Evolutionary conservation across 2,329 filamentous ascomycete genomes (phyloP).

Genomic region (Zarea fungicola): DNA sequence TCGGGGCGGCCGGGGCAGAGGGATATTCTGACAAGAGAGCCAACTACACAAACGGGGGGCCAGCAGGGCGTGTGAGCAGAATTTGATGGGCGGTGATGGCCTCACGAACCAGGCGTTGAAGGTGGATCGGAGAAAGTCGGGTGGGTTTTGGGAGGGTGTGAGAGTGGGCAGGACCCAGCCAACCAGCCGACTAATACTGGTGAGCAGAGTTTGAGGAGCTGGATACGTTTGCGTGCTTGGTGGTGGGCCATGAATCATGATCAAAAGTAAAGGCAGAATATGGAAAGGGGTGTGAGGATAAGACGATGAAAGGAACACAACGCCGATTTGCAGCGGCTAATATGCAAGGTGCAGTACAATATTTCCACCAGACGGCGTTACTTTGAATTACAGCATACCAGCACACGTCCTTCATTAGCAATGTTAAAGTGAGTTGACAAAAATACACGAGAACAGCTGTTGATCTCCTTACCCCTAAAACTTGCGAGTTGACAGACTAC

Average conservation of each 20-base stretch:
- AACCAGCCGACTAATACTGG: conserved; percentile 5
- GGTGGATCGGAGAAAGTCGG: conserved; percentile 15
- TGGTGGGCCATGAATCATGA: conserved; percentile 31
- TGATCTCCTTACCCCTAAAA: too few relatives aligned
- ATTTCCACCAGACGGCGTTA: not conserved
- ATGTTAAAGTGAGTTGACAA: too few relatives aligned
- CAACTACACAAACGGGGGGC: conserved; percentile 6
- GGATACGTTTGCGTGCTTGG: conserved; percentile 24
- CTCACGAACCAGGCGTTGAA: conserved; percentile 13
- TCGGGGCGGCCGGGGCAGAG: conserved; percentile 12
- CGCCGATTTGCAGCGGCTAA: not conserved
- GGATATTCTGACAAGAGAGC: conserved; percentile 12
- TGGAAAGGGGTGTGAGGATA: conserved; percentile 4
- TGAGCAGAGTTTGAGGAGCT: conserved; percentile 21
- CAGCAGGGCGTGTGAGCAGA: conserved; percentile 13
- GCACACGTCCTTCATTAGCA: too few relatives aligned
- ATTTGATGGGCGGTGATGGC: conserved; percentile 11
- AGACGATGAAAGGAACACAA: conserved; percentile 4
- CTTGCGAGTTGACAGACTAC: too few relatives aligned
- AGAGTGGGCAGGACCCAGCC: conserved; percentile 8
- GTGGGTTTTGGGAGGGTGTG: conserved; percentile 13
- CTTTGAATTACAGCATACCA: not conserved
- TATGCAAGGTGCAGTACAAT: conserved; percentile 1
- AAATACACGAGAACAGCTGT: too few relatives aligned
- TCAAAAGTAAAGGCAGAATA: conserved; percentile 5